Conservation (phyloP, 1,139 yeast species). For the Taphrina sp. region DNA sequence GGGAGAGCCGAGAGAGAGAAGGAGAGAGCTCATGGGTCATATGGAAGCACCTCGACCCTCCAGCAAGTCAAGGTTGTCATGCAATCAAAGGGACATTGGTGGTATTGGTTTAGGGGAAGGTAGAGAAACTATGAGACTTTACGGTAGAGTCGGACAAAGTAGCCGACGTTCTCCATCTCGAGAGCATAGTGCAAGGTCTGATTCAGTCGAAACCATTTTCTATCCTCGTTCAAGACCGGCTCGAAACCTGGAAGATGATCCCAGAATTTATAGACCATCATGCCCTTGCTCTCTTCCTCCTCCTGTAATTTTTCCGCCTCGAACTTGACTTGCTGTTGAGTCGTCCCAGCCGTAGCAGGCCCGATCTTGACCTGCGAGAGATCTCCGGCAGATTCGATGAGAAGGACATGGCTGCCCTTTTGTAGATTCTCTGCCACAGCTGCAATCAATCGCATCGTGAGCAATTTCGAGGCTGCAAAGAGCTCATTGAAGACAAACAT, state of each 20-base stretch:
- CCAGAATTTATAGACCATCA: constrained; percentile 31
- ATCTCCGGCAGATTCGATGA: constrained; percentile 30
- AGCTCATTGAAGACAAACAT: constrained; percentile 32
- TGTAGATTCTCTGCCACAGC: constrained; percentile 10
- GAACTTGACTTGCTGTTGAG: neutral
- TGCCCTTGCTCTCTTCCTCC: neutral
- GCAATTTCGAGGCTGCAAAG: constrained; percentile 21
- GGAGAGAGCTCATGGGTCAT: no score
- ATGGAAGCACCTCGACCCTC: no score
- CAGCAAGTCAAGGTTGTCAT: no score
- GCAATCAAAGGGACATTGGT: no score
- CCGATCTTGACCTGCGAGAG: constrained; percentile 23
- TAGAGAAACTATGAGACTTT: constrained; percentile 12
- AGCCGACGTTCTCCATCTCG: constrained; percentile 32
- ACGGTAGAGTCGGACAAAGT: constrained; percentile 26
- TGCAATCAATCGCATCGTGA: constrained; percentile 20
- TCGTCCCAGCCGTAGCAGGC: neutral
- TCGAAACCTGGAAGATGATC: constrained; percentile 25
- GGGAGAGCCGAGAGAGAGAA: no score
- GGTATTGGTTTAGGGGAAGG: no score
- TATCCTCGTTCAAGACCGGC: constrained; percentile 12
- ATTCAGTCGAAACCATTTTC: constrained; percentile 22
- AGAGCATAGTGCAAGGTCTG: constrained; percentile 11
- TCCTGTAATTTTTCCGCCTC: neutral
- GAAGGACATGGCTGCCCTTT: constrained; percentile 22